Percentiles rank a stretch among this genome's conserved stretches.
Evolutionary conservation across 257 asterid species (phyloP).

Genomic region (Vinca minor): DNA sequence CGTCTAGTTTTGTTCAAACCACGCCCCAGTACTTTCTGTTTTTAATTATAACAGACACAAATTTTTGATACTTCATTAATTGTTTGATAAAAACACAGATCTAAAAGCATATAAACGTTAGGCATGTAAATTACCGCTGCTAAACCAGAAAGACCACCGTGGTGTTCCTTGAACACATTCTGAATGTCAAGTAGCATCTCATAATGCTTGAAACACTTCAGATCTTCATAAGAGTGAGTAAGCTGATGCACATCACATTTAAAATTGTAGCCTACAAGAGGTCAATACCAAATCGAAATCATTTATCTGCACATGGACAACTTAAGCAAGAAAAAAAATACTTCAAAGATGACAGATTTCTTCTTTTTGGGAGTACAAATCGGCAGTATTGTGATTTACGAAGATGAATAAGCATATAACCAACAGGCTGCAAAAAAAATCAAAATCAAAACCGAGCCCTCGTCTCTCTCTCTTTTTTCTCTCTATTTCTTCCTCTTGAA

Average conservation of each 20-base stretch:
- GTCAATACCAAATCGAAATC: conserved; percentile 15
- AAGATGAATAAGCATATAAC: background rate
- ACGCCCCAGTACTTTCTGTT: conserved; percentile 74
- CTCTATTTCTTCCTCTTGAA: no score
- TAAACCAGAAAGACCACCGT: conserved; percentile 92
- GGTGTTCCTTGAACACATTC: conserved; percentile 62
- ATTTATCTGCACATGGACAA: conserved; percentile 8
- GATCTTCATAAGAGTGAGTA: conserved; percentile 59
- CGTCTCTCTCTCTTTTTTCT: no score
- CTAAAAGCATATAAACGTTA: background rate
- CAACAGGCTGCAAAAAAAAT: background rate
- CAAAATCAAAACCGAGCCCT: no score
- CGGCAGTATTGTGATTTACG: background rate
- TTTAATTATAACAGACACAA: background rate
- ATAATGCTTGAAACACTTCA: conserved; percentile 69
- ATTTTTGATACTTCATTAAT: background rate
- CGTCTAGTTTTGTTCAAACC: conserved; percentile 88
- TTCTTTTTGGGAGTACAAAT: background rate
- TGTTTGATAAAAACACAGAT: background rate
- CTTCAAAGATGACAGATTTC: background rate
- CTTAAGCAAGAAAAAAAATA: background rate
- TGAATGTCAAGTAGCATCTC: conserved; percentile 95
- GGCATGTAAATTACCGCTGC: conserved; percentile 47
- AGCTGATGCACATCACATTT: conserved; percentile 76
- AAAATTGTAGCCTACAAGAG: conserved; percentile 72